Evolutionary conservation across 2,329 filamentous ascomycete species (phyloP).

Genomic region (Xylaria sp.): DNA sequence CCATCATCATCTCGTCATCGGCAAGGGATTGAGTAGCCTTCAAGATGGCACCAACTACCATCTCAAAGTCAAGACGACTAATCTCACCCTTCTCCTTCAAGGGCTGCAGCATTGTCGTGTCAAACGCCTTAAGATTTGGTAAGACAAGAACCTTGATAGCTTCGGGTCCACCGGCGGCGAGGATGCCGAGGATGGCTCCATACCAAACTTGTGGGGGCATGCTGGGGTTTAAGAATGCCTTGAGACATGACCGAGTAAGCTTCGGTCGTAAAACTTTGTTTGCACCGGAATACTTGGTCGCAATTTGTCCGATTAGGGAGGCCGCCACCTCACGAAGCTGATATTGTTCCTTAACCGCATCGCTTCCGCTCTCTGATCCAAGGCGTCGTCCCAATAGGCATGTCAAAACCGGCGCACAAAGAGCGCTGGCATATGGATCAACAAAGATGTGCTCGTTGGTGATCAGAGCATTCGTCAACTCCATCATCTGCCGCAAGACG

Average conservation of each 20-base stretch:
- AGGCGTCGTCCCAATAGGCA: conserved; percentile 88
- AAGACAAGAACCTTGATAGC: conserved; percentile 67
- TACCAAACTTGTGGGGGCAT: conserved; percentile 88
- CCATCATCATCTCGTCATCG: conserved; percentile 51
- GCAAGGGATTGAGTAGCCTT: conserved; percentile 62
- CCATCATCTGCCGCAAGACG: conserved; percentile 90
- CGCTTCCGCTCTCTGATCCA: conserved; percentile 65
- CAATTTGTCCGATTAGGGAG: conserved; percentile 81
- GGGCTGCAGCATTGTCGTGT: conserved; percentile 64
- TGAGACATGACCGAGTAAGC: conserved; percentile 91
- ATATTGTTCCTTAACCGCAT: conserved; percentile 73
- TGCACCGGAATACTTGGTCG: conserved; percentile 81
- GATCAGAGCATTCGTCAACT: conserved; percentile 84
- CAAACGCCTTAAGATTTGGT: conserved; percentile 66
- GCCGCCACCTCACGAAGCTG: conserved; percentile 86
- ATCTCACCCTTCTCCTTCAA: conserved; percentile 61
- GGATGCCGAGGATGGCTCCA: conserved; percentile 84
- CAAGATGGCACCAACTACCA: conserved; percentile 66
- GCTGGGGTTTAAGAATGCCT: conserved; percentile 87
- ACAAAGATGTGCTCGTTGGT: conserved; percentile 83
- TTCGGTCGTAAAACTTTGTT: conserved; percentile 87
- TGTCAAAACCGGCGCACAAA: conserved; percentile 89
- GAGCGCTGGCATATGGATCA: conserved; percentile 69
- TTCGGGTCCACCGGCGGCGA: conserved; percentile 77
- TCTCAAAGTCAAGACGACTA: conserved; percentile 61